A percentile compares a stretch with the other conserved stretches of the same genome.
Conservation (phyloP, 192 early-diverging fungal species). For the Glomus cerebriforme region DNA sequence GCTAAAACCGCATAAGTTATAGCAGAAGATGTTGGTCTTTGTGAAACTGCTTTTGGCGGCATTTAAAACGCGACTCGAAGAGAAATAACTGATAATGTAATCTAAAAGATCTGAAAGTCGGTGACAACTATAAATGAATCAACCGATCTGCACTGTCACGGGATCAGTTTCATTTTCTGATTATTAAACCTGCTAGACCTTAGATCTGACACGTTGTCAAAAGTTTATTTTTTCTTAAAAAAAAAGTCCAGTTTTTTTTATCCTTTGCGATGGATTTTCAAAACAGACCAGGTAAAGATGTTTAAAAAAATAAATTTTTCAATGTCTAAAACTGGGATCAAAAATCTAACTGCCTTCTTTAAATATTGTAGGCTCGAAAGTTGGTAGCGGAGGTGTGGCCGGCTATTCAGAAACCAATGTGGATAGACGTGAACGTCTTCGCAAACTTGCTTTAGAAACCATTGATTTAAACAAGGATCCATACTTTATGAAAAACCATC, state of each 20-base stretch:
- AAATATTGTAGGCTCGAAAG: slow-evolving; percentile 70
- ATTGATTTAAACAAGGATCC: slow-evolving; percentile 92
- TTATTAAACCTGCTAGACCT: too few species aligned
- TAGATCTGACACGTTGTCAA: too few species aligned
- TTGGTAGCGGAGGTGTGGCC: slow-evolving; percentile 85
- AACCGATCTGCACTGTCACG: too few species aligned
- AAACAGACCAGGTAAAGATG: slow-evolving; percentile 23
- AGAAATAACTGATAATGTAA: too few species aligned
- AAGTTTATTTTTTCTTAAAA: not conserved
- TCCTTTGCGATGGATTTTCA: slow-evolving; percentile 21
- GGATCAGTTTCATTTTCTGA: too few species aligned
- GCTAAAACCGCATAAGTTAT: slow-evolving; percentile 7
- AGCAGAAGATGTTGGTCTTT: not conserved
- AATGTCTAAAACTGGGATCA: too few species aligned
- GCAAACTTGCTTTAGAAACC: slow-evolving; percentile 92
- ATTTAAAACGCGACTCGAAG: not conserved
- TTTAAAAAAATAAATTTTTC: not conserved
- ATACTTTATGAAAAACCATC: slow-evolving; percentile 95
- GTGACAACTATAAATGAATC: too few species aligned
- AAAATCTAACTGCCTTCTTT: not conserved
- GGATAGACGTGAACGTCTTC: slow-evolving; percentile 90
- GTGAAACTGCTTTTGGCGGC: not conserved
- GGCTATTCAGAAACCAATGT: slow-evolving; percentile 84
- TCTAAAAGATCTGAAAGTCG: too few species aligned
- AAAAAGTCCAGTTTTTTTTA: not conserved